These are phyloP conservation scores for Iris pallida DNA, from an alignment of 116 monocot genomes.

Conservation along the genomic window DNA sequence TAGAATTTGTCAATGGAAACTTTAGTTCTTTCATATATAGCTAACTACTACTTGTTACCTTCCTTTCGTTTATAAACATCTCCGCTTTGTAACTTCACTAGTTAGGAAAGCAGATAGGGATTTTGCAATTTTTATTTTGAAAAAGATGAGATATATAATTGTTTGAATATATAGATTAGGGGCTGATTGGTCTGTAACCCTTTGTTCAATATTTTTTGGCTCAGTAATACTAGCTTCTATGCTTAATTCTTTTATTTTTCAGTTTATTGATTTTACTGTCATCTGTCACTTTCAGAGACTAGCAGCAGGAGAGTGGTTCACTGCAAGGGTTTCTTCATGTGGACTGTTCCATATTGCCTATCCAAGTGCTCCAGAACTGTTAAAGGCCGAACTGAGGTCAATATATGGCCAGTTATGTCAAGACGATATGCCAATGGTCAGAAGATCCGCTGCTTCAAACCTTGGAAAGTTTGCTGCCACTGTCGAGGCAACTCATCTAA, in stretches of 20 bases:
- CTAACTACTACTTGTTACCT: too few species aligned
- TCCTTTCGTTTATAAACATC: too few species aligned
- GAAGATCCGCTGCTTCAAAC: conserved; percentile 89
- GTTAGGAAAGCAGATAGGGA: too few species aligned
- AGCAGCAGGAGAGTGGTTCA: conserved; percentile 97
- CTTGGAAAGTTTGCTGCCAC: conserved; percentile 91
- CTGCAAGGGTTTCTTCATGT: conserved; percentile 88
- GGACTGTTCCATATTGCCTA: conserved; percentile 90
- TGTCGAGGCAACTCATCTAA: conserved; percentile 65
- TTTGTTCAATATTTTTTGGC: too few species aligned
- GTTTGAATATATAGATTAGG: neutral
- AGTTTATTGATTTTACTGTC: neutral
- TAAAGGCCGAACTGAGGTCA: conserved; percentile 73
- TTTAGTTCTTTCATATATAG: too few species aligned
- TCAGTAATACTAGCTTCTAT: neutral
- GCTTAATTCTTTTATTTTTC: neutral
- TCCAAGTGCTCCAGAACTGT: conserved; percentile 72
- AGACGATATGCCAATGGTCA: conserved; percentile 98
- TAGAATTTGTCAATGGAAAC: too few species aligned
- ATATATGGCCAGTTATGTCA: conserved; percentile 81
- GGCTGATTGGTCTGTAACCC: too few species aligned
- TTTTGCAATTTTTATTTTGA: too few species aligned
- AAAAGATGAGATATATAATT: too few species aligned
- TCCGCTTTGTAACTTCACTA: too few species aligned
- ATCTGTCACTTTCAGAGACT: conserved; percentile 47